phyloP scores from a whole-genome alignment of 2,329 filamentous ascomycete species.

The Dothideomycetes sp. region DNA sequence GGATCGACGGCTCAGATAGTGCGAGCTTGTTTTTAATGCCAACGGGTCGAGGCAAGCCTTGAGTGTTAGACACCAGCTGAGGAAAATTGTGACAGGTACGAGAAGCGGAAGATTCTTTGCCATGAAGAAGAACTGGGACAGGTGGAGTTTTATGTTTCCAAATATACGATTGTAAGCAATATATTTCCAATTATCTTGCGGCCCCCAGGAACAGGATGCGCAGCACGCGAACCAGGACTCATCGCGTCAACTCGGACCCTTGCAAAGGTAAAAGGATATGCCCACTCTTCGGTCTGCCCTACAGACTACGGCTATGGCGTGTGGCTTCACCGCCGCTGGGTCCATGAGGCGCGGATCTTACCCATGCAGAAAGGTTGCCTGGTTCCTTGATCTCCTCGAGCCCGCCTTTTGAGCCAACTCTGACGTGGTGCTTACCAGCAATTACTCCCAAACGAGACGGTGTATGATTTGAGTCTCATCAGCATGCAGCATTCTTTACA shows the following conservation, averaged over 20 bases:
- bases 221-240: neutral
- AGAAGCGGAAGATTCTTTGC: neutral
- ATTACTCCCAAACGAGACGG: neutral
- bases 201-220: neutral
- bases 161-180: neutral
- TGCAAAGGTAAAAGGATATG: neutral
- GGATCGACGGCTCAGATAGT: neutral
- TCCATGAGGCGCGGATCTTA: neutral
- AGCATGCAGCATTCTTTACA: neutral
- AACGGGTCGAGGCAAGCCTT: neutral
- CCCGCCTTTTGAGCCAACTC: neutral
- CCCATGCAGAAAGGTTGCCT: conserved; percentile 3
- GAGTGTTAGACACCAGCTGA: neutral
- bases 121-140: neutral
- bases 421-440: neutral
- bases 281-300: neutral
- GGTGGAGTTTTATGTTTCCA: neutral
- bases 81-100: neutral
- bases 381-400: conserved; percentile 7
- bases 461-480: neutral
- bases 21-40: neutral
- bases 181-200: neutral
- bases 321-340: neutral
- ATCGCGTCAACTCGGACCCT: neutral
- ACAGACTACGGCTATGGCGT: too few relatives aligned